phyloP scores from a whole-genome alignment of 2,329 filamentous ascomycete genomes.

The Neopestalotiopsis clavispora region DNA sequence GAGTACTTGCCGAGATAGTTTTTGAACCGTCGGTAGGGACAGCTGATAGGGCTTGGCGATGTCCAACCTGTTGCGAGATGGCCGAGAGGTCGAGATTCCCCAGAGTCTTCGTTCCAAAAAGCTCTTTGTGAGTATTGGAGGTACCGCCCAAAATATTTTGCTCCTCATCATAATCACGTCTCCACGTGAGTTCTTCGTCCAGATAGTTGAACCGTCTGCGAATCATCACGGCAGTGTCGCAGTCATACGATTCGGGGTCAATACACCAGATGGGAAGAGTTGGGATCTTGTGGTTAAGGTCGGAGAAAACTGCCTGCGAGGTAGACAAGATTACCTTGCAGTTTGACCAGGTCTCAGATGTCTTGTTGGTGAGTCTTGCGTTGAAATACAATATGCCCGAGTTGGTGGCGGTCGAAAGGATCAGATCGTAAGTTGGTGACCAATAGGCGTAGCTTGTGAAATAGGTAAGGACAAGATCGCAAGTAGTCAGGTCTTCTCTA shows the following conservation, averaged over 20 bases:
- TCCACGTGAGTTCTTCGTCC: too few species aligned
- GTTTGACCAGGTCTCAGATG: slow-evolving; percentile 67
- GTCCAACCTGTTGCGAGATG: too few species aligned
- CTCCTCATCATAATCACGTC: too few species aligned
- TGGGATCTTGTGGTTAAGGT: slow-evolving; percentile 60
- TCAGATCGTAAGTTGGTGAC: slow-evolving; percentile 66
- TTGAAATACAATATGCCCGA: slow-evolving; percentile 63
- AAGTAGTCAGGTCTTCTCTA: slow-evolving; percentile 30
- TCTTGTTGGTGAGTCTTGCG: slow-evolving; percentile 65
- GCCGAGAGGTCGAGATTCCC: too few species aligned
- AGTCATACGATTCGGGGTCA: slow-evolving; percentile 42
- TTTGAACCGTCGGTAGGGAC: too few species aligned
- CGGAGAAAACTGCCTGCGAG: slow-evolving; percentile 63
- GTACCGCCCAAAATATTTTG: slow-evolving; percentile 23
- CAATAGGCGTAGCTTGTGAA: slow-evolving; percentile 63
- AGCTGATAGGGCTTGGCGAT: too few species aligned
- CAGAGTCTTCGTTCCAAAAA: slow-evolving; percentile 27
- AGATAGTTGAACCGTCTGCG: too few species aligned
- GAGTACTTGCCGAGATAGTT: too few species aligned
- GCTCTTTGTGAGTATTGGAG: slow-evolving; percentile 32
- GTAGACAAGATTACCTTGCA: slow-evolving; percentile 67
- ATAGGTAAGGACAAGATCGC: slow-evolving; percentile 61
- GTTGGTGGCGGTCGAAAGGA: slow-evolving; percentile 59
- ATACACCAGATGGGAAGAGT: slow-evolving; percentile 62
- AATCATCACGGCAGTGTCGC: too few species aligned